These are phyloP conservation scores for Antrodiella citrinella DNA, from an alignment of 768 basidiomycete species.

Conservation along the genomic window DNA sequence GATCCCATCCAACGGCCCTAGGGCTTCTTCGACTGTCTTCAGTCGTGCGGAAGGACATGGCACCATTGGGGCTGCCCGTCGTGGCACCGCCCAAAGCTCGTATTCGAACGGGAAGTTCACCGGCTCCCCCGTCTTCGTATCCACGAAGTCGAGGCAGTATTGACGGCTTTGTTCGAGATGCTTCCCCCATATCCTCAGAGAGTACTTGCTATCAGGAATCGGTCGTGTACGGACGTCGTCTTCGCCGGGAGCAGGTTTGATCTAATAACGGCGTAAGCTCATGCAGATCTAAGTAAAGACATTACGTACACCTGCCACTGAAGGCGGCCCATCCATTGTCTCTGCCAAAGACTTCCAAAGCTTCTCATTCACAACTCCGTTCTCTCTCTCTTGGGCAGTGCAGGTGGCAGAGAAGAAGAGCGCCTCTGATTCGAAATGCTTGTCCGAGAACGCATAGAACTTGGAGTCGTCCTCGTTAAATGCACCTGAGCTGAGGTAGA, in stretches of 20 bases:
- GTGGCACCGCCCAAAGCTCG: not conserved
- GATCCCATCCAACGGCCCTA: too few relatives aligned
- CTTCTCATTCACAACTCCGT: too few relatives aligned
- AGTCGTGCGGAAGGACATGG: not conserved
- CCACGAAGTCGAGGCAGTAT: not conserved
- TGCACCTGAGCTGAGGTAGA: not conserved
- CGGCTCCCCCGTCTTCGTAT: not conserved
- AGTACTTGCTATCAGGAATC: not conserved
- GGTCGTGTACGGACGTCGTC: not conserved
- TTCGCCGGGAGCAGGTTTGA: not conserved
- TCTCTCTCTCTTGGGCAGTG: too few relatives aligned
- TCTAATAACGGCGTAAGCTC: too few relatives aligned
- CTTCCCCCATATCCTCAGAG: not conserved
- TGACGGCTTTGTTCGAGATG: not conserved
- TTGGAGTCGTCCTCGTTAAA: not conserved
- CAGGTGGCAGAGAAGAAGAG: too few relatives aligned
- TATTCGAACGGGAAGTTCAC: not conserved
- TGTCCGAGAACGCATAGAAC: not conserved
- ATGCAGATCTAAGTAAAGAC: too few relatives aligned
- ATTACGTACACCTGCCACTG: too few relatives aligned
- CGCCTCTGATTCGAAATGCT: too few relatives aligned
- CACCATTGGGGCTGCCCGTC: not conserved
- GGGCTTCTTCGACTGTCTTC: too few relatives aligned
- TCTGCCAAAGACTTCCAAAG: too few relatives aligned
- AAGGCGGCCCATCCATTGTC: too few relatives aligned